These are phyloP conservation scores for Zymoseptoria crescenta DNA, from an alignment of 2,329 filamentous ascomycete genomes.

Conservation along the genomic window DNA sequence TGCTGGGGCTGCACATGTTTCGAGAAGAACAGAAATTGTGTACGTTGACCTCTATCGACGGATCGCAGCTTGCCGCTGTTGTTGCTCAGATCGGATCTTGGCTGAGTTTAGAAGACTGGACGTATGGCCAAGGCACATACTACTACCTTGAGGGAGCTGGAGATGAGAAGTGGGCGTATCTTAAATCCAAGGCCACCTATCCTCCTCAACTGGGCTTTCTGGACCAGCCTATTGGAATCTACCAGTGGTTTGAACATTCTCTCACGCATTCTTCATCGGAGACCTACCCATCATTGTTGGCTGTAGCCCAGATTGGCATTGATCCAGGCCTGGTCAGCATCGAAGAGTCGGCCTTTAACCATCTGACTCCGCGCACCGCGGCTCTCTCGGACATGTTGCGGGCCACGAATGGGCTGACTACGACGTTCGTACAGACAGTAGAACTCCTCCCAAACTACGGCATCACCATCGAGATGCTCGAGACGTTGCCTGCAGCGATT, in stretches of 20 bases:
- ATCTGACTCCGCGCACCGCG: slow-evolving; percentile 18
- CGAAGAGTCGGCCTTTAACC: slow-evolving; percentile 5
- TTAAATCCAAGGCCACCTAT: slow-evolving; percentile 17
- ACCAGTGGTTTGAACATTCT: slow-evolving; percentile 26
- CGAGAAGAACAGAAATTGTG: slow-evolving; percentile 83
- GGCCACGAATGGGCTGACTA: slow-evolving; percentile 17
- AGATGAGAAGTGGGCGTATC: slow-evolving; percentile 39
- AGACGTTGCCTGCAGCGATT: slow-evolving; percentile 80
- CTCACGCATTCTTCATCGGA: slow-evolving; percentile 10
- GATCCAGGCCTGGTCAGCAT: neutral
- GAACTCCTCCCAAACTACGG: slow-evolving; percentile 64
- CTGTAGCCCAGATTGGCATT: slow-evolving; percentile 18
- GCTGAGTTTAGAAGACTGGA: slow-evolving; percentile 67
- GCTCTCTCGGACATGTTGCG: slow-evolving; percentile 20
- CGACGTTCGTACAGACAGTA: slow-evolving; percentile 17
- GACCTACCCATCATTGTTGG: slow-evolving; percentile 18
- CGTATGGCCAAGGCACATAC: slow-evolving; percentile 43
- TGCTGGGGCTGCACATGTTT: slow-evolving; percentile 74
- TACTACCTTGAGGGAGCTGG: slow-evolving; percentile 55
- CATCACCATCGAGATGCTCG: slow-evolving; percentile 59
- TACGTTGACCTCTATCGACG: slow-evolving; percentile 7
- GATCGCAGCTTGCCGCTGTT: slow-evolving; percentile 53
- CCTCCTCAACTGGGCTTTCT: slow-evolving; percentile 13
- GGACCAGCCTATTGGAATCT: slow-evolving; percentile 22
- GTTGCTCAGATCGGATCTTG: slow-evolving; percentile 74